Evolutionary conservation across 2,329 filamentous ascomycete species (phyloP).

Genomic region (Juglanconis juglandina): DNA sequence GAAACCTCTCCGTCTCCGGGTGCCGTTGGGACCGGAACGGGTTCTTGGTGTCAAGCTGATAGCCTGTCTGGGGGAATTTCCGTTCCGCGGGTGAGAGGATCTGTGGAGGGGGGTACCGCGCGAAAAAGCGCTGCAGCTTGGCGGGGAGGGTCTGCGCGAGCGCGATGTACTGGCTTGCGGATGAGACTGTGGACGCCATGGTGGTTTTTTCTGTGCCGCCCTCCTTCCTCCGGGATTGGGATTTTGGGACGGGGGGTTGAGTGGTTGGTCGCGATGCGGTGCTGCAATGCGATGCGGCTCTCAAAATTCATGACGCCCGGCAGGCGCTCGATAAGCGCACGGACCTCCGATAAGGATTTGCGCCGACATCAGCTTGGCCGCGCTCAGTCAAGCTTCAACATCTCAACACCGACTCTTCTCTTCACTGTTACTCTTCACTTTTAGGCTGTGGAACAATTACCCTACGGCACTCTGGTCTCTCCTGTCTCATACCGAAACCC

Average conservation of each 20-base stretch:
- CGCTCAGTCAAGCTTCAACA: not conserved
- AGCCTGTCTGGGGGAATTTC: conserved; percentile 40
- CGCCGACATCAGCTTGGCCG: not conserved
- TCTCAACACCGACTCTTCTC: not conserved
- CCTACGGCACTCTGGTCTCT: not conserved
- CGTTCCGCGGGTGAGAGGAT: conserved; percentile 44
- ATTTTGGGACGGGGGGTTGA: not conserved
- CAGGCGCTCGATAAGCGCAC: conserved; percentile 9
- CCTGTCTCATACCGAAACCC: not conserved
- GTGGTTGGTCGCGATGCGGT: not conserved
- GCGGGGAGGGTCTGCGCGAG: conserved; percentile 72
- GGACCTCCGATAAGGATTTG: not conserved
- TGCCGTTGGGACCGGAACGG: conserved; percentile 82
- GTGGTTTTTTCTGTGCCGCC: conserved; percentile 12
- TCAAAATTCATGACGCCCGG: conserved; percentile 16
- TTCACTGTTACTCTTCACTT: not conserved
- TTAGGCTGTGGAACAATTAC: not conserved
- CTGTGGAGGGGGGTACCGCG: conserved; percentile 74
- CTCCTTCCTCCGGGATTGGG: conserved; percentile 16
- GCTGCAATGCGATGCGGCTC: not conserved
- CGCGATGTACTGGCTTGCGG: conserved; percentile 39
- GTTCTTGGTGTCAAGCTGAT: conserved; percentile 61
- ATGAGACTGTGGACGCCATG: conserved; percentile 20
- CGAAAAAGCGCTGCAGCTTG: conserved; percentile 81
- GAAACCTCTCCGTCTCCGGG: conserved; percentile 75